These are phyloP conservation scores for Piloderma croceum DNA, from an alignment of 768 basidiomycete species.

Conservation along the genomic window DNA sequence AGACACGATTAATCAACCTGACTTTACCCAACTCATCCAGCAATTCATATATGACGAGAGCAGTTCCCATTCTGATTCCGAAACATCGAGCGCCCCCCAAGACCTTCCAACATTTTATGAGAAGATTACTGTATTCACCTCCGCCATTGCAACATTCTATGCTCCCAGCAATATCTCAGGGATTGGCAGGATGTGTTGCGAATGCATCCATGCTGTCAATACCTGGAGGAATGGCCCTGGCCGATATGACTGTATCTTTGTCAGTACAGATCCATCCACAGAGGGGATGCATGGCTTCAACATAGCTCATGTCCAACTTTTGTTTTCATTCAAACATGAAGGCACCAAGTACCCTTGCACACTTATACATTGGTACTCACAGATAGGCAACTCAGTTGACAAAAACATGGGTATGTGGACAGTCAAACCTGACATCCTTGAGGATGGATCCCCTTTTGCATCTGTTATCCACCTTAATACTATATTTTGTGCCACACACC, in stretches of 20 bases:
- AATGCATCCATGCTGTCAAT: constrained; percentile 16
- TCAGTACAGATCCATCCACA: constrained; percentile 4
- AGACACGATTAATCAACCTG: constrained; percentile 12
- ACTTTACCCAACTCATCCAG: constrained; percentile 15
- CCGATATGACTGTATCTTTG: constrained; percentile 17
- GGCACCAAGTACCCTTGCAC: constrained; percentile 16
- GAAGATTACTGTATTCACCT: constrained; percentile 14
- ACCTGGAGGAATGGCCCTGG: constrained; percentile 11
- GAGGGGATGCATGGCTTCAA: constrained; percentile 17
- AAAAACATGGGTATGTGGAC: constrained; percentile 29
- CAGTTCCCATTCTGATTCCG: constrained; percentile 9
- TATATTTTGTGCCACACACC: constrained; percentile 24
- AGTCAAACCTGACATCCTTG: constrained; percentile 16
- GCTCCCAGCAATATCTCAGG: constrained; percentile 19
- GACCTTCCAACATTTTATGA: constrained; percentile 4
- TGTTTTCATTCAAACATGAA: constrained; percentile 21
- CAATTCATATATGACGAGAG: constrained; percentile 8
- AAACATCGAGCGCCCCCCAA: not conserved
- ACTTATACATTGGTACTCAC: constrained; percentile 24
- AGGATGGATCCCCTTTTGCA: not conserved
- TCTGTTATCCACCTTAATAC: constrained; percentile 21
- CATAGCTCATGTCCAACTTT: constrained; percentile 12
- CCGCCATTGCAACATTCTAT: constrained; percentile 16
- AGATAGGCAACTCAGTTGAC: constrained; percentile 13
- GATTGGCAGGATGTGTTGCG: constrained; percentile 17